A percentile compares a stretch with the other conserved stretches of the same genome.
phyloP scores from a whole-genome alignment of 306 rosid species.

The Acmispon strigosus region DNA sequence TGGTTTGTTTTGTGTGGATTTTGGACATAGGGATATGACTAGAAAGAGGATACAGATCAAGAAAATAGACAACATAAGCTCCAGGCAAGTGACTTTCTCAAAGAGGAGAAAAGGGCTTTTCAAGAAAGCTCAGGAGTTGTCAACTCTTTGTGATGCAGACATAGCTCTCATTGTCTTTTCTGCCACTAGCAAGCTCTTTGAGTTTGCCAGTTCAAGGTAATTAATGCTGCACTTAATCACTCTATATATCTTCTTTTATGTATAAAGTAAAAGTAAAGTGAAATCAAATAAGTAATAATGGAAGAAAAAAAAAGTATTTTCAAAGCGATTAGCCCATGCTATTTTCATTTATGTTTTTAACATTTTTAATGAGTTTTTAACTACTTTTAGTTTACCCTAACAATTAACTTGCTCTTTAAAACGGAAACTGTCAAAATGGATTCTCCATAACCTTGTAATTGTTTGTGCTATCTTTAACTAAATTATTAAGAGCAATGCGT shows the following conservation, averaged over 20 bases:
- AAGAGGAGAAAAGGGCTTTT: constrained; percentile 52
- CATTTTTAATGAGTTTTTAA: too few species aligned
- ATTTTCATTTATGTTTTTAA: too few species aligned
- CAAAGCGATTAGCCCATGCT: too few species aligned
- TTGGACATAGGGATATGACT: constrained; percentile 30
- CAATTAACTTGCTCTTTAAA: too few species aligned
- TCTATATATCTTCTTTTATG: not conserved
- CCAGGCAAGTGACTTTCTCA: constrained; percentile 53
- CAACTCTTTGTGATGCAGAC: constrained; percentile 58
- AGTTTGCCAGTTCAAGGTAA: constrained; percentile 46
- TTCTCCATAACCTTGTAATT: too few species aligned
- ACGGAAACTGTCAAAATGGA: too few species aligned
- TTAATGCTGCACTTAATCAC: not conserved
- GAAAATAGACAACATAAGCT: constrained; percentile 42
- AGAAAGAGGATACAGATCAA: constrained; percentile 45
- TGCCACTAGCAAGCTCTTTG: constrained; percentile 39
- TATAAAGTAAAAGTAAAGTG: too few species aligned
- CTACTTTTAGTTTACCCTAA: too few species aligned
- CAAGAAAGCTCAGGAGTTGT: constrained; percentile 48
- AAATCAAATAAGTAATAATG: too few species aligned
- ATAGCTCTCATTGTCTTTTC: constrained; percentile 48
- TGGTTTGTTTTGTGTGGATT: not conserved
- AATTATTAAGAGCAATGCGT: too few species aligned
- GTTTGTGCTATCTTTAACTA: too few species aligned
- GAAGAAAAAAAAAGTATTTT: too few species aligned